Evolutionary conservation across 768 basidiomycete genomes (phyloP).

Genomic region (Xerocomellus chrysenteron): DNA sequence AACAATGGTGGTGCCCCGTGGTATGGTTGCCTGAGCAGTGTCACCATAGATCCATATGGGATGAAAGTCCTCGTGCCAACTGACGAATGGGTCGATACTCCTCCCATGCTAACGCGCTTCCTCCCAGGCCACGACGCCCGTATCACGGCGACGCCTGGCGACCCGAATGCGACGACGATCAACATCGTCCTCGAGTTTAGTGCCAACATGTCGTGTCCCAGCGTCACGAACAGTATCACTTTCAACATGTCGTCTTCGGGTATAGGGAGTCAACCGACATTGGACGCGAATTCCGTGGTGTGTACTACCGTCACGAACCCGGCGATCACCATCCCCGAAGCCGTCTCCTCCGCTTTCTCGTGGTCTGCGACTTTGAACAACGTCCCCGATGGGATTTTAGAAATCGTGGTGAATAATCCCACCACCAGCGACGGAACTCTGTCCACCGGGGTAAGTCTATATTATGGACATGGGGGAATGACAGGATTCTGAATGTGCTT

Average conservation of each 20-base stretch:
- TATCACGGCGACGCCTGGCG: constrained; percentile 38
- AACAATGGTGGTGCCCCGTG: constrained; percentile 58
- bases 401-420: constrained; percentile 65
- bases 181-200: constrained; percentile 81
- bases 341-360: constrained; percentile 57
- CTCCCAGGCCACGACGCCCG: constrained; percentile 86
- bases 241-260: constrained; percentile 72
- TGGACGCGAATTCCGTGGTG: constrained; percentile 41
- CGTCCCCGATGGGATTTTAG: constrained; percentile 81
- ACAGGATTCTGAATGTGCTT: constrained; percentile 4
- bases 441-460: constrained; percentile 54
- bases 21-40: constrained; percentile 66
- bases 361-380: constrained; percentile 75
- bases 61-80: constrained; percentile 81
- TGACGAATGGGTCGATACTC: constrained; percentile 65
- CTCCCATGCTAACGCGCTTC: constrained; percentile 76
- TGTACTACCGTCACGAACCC: constrained; percentile 54
- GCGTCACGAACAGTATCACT: constrained; percentile 60
- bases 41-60: constrained; percentile 72
- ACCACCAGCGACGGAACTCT: constrained; percentile 39
- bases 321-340: constrained; percentile 53
- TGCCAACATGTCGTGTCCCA: constrained; percentile 67
- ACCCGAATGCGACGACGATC: constrained; percentile 54
- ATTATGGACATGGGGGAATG: not conserved
- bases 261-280: constrained; percentile 52